Percentiles rank a stretch among this genome's conserved stretches.
Conservation (phyloP, 2,329 filamentous ascomycete species). For the Xylariaceae sp. region DNA sequence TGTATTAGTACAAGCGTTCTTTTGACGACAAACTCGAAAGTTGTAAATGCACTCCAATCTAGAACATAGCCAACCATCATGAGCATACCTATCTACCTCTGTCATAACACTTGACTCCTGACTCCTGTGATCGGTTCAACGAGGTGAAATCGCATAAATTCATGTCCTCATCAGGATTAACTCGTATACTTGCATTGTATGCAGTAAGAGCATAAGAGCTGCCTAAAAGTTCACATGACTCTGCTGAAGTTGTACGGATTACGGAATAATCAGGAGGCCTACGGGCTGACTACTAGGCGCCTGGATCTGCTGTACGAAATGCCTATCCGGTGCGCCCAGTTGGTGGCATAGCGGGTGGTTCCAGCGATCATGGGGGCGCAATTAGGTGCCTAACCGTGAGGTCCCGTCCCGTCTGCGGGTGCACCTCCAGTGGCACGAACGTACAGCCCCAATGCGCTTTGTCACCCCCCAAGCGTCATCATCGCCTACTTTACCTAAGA, state of each 20-base stretch:
- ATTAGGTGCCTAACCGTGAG: background rate
- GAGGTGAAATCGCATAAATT: no score
- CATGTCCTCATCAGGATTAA: no score
- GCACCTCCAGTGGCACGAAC: background rate
- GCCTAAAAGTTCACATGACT: background rate
- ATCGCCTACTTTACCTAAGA: background rate
- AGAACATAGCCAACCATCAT: conserved; percentile 13
- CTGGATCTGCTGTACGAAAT: no score
- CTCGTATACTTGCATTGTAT: background rate
- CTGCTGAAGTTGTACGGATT: background rate
- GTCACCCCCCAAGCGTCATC: conserved; percentile 15
- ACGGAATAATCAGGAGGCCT: background rate
- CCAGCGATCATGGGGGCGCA: background rate
- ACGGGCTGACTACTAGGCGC: background rate
- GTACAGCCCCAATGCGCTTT: conserved; percentile 8
- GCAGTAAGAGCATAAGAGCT: background rate
- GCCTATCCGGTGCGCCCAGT: no score
- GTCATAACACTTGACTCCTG: background rate
- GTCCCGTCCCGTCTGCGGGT: background rate
- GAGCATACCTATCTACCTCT: background rate
- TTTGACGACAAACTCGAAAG: background rate
- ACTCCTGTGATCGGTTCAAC: background rate
- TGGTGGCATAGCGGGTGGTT: background rate
- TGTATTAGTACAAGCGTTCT: background rate
- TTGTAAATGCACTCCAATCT: conserved; percentile 12